phyloP scores from a whole-genome alignment of 306 rosid genomes.

The Cyamopsis tetragonoloba region DNA sequence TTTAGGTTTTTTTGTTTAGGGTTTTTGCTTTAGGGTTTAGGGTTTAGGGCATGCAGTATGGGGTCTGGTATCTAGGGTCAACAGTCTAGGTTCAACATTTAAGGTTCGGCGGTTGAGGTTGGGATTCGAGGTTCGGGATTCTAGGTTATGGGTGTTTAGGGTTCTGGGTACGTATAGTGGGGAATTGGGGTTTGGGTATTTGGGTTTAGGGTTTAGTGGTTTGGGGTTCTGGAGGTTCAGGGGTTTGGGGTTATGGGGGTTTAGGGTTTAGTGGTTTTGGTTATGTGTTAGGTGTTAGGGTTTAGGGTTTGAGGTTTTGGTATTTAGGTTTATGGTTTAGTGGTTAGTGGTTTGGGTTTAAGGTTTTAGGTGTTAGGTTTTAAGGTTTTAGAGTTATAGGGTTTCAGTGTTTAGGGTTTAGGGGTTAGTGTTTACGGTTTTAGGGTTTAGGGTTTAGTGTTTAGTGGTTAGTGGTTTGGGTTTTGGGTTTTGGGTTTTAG shows the following conservation, averaged over 20 bases:
- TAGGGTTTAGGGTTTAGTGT: neutral
- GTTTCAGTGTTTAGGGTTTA: neutral
- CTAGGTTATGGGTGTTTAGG: too few species aligned
- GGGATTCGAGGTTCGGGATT: too few species aligned
- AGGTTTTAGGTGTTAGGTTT: neutral
- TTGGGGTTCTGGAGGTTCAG: neutral
- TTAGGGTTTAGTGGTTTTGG: neutral
- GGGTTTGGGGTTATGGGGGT: neutral
- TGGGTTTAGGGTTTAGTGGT: neutral
- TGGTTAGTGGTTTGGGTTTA: neutral
- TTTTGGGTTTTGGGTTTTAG: neutral
- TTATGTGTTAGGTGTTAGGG: neutral
- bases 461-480: neutral
- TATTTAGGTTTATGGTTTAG: neutral
- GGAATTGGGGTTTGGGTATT: neutral
- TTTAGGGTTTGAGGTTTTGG: neutral
- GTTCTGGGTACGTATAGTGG: too few species aligned
- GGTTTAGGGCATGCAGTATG: too few species aligned
- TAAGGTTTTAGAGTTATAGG: neutral
- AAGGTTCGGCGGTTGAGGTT: too few species aligned
- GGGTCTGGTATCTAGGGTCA: too few species aligned
- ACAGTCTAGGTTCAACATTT: neutral
- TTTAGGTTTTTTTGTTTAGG: too few species aligned
- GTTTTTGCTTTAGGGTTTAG: too few species aligned
- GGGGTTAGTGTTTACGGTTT: neutral